Percentiles rank a stretch among this genome's conserved stretches.
Conservation (phyloP, 83 land plant genomes). For the Picea mariana region DNA sequence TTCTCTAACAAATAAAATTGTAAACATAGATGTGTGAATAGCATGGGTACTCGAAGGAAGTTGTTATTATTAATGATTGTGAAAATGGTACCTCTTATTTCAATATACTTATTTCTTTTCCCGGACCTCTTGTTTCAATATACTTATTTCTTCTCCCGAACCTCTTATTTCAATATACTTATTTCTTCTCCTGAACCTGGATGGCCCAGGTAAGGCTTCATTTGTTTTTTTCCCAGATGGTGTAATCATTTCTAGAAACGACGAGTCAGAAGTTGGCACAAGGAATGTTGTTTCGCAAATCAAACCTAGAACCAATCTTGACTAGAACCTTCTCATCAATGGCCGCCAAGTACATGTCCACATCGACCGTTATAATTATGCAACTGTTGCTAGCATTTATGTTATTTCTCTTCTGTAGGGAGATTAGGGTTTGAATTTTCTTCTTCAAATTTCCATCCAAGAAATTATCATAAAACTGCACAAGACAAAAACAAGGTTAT, state of each 20-base stretch:
- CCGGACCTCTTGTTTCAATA: too few species aligned
- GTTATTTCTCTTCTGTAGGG: constrained; percentile 35
- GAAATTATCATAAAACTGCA: constrained; percentile 69
- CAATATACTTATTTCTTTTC: too few species aligned
- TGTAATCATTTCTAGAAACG: constrained; percentile 18
- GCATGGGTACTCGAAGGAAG: too few species aligned
- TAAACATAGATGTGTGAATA: too few species aligned
- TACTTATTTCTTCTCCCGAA: too few species aligned
- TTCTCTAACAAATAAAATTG: too few species aligned
- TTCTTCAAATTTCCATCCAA: constrained; percentile 49
- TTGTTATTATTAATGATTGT: too few species aligned
- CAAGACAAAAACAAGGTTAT: not conserved
- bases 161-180: too few species aligned
- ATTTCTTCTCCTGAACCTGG: too few species aligned
- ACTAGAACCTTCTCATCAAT: constrained; percentile 49
- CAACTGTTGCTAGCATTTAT: constrained; percentile 35
- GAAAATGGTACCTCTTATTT: too few species aligned
- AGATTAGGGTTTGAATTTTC: constrained; percentile 28
- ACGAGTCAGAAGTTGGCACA: constrained; percentile 5
- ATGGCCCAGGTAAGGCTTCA: too few species aligned
- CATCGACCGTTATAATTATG: constrained; percentile 41
- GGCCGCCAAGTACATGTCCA: constrained; percentile 51
- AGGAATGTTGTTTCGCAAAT: constrained; percentile 24
- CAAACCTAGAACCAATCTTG: constrained; percentile 56
- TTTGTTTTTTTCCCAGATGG: constrained; percentile 23